A percentile compares a stretch with the other conserved stretches of the same genome.
phyloP scores from a whole-genome alignment of 768 basidiomycete genomes.

The Podaxis sp. region DNA sequence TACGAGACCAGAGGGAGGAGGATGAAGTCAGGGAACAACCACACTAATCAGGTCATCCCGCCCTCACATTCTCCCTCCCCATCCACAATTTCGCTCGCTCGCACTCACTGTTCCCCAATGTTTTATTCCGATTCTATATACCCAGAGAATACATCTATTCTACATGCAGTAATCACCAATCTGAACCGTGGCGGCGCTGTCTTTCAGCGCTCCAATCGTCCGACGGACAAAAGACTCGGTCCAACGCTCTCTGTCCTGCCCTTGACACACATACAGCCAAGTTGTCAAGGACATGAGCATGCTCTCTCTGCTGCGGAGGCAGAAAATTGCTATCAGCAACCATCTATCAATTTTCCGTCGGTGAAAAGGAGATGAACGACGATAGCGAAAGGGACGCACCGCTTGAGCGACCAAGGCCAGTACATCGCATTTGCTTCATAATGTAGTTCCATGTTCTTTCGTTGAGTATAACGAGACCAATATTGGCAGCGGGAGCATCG shows the following conservation, averaged over 20 bases:
- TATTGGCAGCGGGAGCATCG: background rate
- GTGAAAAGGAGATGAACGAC: background rate
- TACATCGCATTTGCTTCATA: background rate
- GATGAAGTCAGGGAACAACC: conserved; percentile 33
- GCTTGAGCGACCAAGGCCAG: background rate
- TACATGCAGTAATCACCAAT: background rate
- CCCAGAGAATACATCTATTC: background rate
- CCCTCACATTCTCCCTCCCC: conserved; percentile 21
- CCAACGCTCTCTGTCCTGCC: background rate
- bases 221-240: background rate
- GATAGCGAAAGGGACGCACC: background rate
- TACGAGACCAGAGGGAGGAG: conserved; percentile 27
- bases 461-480: background rate
- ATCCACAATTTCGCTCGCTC: conserved; percentile 5
- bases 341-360: background rate
- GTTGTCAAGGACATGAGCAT: background rate
- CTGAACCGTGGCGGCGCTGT: background rate
- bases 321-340: background rate
- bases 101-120: no score
- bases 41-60: conserved; percentile 35
- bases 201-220: background rate
- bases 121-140: conserved; percentile 11
- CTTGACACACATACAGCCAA: background rate
- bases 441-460: background rate
- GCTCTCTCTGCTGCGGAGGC: background rate